Evolutionary conservation across 306 rosid species (phyloP), one percentile per base, ranked within the genome.

Genomic region (Acacia crassicarpa): DNA sequence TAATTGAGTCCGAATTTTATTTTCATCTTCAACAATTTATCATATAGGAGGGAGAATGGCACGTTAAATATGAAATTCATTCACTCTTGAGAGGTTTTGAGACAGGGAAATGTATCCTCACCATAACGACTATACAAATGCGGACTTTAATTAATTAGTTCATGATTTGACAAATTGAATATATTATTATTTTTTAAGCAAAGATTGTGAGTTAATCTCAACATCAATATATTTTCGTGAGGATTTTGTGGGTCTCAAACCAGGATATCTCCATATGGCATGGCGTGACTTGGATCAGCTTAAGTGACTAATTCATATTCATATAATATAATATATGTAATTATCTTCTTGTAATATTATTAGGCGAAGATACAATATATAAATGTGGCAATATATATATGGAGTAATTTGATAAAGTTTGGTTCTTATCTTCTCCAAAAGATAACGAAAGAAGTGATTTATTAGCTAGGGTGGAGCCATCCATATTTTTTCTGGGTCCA

Each of bases 181-280:
- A 58, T n/a, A 58, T 58, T 22, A 56, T 19, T 45, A 35, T 38
- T 38, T 35, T n/a, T 56, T 58, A 22, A 66, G 69, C 20, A 20
- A 61, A 16, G 10, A 41, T 2, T 15, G 48, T n/a, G 5, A 10
- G 46, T 40, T 58, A 69, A 40, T 58, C 70, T 76, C 80, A 59
- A 61, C 71, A 61, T 76, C 71, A 61, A 61, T 30, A 76, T 43
- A 71, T 76, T 76, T 76, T 59, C 46, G 80, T 16, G 43, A 25
- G 58, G 71, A 61, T 61, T 59, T 76, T 22, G 71, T 76, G 71
- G 80, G 71, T 76, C 80, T 68, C 30, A 75, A 74, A 40, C 56
- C 33, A 14, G 5, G 23, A 38, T 30, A 30, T 35, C 8, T 35
- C 58, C 49, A 38, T 6, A 38, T 38, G 41, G 14, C 2, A n/a